phyloP scores from a whole-genome alignment of 805 yeast species.

The Schizosaccharomyces lindneri region DNA sequence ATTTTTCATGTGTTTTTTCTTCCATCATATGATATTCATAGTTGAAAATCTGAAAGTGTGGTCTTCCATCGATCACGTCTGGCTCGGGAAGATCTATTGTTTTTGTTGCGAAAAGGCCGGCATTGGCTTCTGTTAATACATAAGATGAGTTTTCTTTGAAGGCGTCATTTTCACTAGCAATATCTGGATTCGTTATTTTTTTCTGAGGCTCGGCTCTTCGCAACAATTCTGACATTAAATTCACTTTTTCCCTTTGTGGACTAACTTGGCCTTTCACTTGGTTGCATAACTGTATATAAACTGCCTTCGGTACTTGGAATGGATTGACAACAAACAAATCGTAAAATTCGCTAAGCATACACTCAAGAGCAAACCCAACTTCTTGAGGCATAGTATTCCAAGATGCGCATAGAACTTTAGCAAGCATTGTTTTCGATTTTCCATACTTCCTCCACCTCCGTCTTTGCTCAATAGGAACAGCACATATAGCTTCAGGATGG shows the following conservation, averaged over 20 bases:
- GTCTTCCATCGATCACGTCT: not conserved
- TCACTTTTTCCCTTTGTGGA: not conserved
- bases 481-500: not conserved
- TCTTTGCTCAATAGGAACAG: not conserved
- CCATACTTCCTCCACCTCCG: not conserved
- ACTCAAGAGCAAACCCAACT: not conserved
- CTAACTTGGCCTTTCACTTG: not conserved
- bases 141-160: not conserved
- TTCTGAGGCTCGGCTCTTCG: not conserved
- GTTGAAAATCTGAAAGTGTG: not conserved
- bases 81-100: not conserved
- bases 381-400: not conserved
- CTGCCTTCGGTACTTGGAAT: not conserved
- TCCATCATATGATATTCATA: not conserved
- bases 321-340: not conserved
- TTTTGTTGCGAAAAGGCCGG: not conserved
- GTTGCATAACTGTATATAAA: not conserved
- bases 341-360: not conserved
- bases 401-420: not conserved
- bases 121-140: not conserved
- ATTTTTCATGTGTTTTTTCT: not conserved
- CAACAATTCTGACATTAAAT: not conserved
- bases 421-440: not conserved
- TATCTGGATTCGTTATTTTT: not conserved
- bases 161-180: not conserved